Evolutionary conservation across 2,329 filamentous ascomycete species (phyloP).

Genomic region (Cercospora citrullina): DNA sequence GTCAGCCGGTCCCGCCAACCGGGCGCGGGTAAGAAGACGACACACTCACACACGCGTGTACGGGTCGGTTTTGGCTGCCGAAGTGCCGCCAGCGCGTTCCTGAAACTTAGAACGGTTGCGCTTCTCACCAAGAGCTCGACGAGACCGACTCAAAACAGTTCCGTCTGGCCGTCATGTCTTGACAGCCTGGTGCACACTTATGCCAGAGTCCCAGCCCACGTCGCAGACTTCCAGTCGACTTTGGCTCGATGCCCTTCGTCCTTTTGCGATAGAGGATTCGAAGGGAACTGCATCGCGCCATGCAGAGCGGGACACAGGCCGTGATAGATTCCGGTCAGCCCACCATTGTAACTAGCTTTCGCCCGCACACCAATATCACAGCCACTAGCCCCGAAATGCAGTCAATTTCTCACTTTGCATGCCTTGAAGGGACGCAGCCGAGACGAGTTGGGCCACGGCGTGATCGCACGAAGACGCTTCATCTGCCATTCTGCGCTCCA

Average conservation of each 20-base stretch:
- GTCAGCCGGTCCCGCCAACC: neutral
- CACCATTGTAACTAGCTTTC: neutral
- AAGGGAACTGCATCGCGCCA: neutral
- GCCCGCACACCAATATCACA: neutral
- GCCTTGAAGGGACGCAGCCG: neutral
- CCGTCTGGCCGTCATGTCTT: neutral
- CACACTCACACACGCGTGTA: neutral
- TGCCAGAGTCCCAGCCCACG: neutral
- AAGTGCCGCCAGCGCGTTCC: neutral
- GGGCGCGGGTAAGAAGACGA: neutral
- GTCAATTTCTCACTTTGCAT: neutral
- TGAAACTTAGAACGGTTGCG: neutral
- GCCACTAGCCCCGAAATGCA: neutral
- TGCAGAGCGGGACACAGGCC: neutral
- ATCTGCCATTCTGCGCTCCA: neutral
- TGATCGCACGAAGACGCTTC: neutral
- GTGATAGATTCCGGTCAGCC: neutral
- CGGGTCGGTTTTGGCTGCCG: neutral
- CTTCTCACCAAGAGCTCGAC: neutral
- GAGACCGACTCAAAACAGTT: neutral
- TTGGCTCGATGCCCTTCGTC: neutral
- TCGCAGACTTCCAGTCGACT: neutral
- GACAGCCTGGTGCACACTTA: neutral
- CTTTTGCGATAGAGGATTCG: neutral
- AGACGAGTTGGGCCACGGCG: neutral